Evolutionary conservation across 2,329 filamentous ascomycete species (phyloP), one percentile per base, ranked within the genome.

Genomic region (Aureobasidium pullulans): DNA sequence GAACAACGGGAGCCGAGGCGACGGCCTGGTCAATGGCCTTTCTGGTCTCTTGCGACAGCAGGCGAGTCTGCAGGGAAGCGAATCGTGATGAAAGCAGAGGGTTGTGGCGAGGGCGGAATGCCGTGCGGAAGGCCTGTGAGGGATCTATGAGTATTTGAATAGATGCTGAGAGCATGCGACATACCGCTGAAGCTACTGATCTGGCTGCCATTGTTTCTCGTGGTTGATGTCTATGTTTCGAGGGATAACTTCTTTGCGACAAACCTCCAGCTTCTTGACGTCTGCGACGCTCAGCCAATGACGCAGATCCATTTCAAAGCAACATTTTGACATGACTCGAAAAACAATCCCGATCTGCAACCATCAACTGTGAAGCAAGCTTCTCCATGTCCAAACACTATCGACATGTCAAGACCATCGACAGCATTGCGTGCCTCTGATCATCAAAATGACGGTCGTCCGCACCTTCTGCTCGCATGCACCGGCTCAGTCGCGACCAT

Each of bases 21-120:
- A 99, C 87, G 34, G 93, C 93, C 73, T 91, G 90, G 74, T 96
- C 90, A 68, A 99, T 99, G 29, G 92, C 91, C 40, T 84, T 76
- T 63, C 83, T 85, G 10, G 89, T 94, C 70, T 90, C 83, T 66
- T 86, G 83, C 34, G 93, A 96, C 49, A 99, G 83, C 42, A 90
- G 81, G 60, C 91, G 87, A 61, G 81, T 75, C 65, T 78, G 75
- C 57, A 76, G 71, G 8, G 75, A 70, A 60, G 76, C 74, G 70
- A 79, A 77, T 65, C 75, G 76, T 57, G 72, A 67, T 23, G 72
- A 70, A 67, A 74, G 70, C 62, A 72, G 69, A 34, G 71, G 70
- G 64, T 71, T 71, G 68, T 66, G 65, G 67, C 70, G 67, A 49
- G 73, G 75, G 61, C 75, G 75, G 60, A 76, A 70, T 48, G 76